Percentiles rank a stretch among this genome's conserved stretches.
Evolutionary conservation across 164 flowering plant species (phyloP).

Genomic region (Annona squamosa): DNA sequence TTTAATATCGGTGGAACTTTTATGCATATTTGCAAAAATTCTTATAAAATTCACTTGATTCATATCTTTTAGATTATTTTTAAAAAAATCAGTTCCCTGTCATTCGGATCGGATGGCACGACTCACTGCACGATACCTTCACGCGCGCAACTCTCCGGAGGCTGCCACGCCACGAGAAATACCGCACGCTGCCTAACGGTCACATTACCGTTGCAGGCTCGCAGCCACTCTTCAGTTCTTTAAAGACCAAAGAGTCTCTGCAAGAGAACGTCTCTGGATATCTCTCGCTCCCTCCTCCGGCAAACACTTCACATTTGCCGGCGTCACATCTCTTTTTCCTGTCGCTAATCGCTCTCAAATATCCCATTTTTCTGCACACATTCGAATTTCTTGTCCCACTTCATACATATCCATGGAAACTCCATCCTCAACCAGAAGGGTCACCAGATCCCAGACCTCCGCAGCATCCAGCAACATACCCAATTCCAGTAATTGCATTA

Average conservation of each 20-base stretch:
- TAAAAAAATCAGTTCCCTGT: too few relatives aligned
- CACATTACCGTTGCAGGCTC: constrained; percentile 18
- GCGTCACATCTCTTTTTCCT: background rate
- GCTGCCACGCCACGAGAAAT: background rate
- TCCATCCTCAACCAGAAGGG: constrained; percentile 62
- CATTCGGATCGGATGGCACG: too few relatives aligned
- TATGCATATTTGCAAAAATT: too few relatives aligned
- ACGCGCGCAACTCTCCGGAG: background rate
- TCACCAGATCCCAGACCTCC: constrained; percentile 62
- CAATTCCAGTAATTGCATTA: constrained; percentile 12
- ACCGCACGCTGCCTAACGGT: constrained; percentile 16
- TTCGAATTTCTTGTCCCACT: background rate
- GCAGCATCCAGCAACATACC: constrained; percentile 17
- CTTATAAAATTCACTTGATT: too few relatives aligned
- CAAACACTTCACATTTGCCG: background rate
- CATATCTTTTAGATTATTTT: too few relatives aligned
- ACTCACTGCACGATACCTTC: background rate
- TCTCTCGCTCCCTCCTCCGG: background rate
- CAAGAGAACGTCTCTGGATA: background rate
- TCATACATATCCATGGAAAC: constrained; percentile 49
- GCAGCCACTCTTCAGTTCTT: constrained; percentile 2
- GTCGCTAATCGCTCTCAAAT: background rate
- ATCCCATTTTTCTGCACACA: background rate
- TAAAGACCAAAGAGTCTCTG: background rate
- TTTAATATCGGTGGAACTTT: too few relatives aligned